These are phyloP conservation scores for Dinochytrium kinnereticum DNA, from an alignment of 371 early-diverging fungal species.

Conservation along the genomic window DNA sequence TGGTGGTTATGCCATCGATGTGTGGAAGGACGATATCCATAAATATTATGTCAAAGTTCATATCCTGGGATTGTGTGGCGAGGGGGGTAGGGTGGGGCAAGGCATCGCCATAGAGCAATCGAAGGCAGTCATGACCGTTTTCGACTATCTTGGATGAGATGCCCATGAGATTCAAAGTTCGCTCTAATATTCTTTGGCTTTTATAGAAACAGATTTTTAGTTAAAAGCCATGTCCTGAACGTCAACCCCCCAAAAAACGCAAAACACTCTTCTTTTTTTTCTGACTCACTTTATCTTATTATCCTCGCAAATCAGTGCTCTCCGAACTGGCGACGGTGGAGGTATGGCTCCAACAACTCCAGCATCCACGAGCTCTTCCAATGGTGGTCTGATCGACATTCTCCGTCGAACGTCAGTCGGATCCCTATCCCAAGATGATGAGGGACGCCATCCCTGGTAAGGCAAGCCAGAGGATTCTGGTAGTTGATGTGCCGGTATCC, in stretches of 20 bases:
- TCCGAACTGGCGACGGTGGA: neutral
- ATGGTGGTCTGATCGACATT: neutral
- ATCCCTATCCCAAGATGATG: neutral
- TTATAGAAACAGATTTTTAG: neutral
- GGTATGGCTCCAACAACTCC: neutral
- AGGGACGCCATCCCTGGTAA: neutral
- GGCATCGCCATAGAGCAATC: neutral
- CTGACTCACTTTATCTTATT: slow-evolving; percentile 1
- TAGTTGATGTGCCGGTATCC: neutral
- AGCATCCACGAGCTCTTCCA: too few relatives aligned
- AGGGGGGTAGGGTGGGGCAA: neutral
- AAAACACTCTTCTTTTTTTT: too few relatives aligned
- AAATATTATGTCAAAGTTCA: slow-evolving; percentile 35
- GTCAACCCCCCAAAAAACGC: too few relatives aligned
- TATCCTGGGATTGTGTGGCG: neutral
- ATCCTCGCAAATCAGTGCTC: neutral
- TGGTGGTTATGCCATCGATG: slow-evolving; percentile 83
- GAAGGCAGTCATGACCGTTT: neutral
- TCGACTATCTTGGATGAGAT: neutral
- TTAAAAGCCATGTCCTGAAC: too few relatives aligned
- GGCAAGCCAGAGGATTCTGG: neutral
- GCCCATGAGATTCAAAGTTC: neutral
- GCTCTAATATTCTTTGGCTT: neutral
- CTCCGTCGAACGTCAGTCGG: neutral
- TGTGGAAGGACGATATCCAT: slow-evolving; percentile 87